Conservation (phyloP, 2,329 filamentous ascomycete genomes). For the Penicillium decumbens region DNA sequence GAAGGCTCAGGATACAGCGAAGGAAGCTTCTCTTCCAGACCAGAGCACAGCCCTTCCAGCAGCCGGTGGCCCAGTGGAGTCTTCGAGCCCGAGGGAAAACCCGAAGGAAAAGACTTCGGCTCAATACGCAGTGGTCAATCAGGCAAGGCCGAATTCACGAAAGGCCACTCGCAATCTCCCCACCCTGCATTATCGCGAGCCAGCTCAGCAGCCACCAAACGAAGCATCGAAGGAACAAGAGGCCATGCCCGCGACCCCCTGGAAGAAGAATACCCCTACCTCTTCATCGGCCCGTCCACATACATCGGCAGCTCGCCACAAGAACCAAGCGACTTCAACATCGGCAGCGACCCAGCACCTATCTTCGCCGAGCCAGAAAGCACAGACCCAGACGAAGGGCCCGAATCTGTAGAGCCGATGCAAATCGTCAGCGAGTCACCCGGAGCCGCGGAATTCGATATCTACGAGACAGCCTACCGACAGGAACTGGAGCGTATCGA, state of each 20-base stretch:
- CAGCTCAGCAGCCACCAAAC: slow-evolving; percentile 32
- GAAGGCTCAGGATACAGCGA: slow-evolving; percentile 10
- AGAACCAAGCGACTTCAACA: slow-evolving; percentile 9
- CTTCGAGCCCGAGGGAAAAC: slow-evolving; percentile 10
- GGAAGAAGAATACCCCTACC: slow-evolving; percentile 62
- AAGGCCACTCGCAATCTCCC: slow-evolving; percentile 26
- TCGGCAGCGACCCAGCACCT: slow-evolving; percentile 8
- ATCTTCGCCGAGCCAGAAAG: slow-evolving; percentile 24
- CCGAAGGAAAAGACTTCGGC: slow-evolving; percentile 23
- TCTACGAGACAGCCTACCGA: slow-evolving; percentile 84
- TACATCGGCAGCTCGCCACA: slow-evolving; percentile 33
- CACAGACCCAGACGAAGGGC: slow-evolving; percentile 32
- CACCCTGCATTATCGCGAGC: slow-evolving; percentile 27
- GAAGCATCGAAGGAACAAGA: slow-evolving; percentile 47
- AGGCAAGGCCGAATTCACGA: slow-evolving; percentile 17
- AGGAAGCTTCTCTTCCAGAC: slow-evolving; percentile 12
- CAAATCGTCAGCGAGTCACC: slow-evolving; percentile 75
- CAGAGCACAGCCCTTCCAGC: slow-evolving; percentile 12
- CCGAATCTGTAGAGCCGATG: slow-evolving; percentile 11
- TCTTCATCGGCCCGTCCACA: slow-evolving; percentile 67
- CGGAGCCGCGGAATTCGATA: slow-evolving; percentile 74
- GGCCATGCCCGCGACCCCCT: slow-evolving; percentile 61
- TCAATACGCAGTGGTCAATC: slow-evolving; percentile 23
- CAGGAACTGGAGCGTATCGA: slow-evolving; percentile 72
- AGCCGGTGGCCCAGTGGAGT: slow-evolving; percentile 16